Conservation (phyloP, 768 basidiomycete species). For the Amanita molliuscula region DNA sequence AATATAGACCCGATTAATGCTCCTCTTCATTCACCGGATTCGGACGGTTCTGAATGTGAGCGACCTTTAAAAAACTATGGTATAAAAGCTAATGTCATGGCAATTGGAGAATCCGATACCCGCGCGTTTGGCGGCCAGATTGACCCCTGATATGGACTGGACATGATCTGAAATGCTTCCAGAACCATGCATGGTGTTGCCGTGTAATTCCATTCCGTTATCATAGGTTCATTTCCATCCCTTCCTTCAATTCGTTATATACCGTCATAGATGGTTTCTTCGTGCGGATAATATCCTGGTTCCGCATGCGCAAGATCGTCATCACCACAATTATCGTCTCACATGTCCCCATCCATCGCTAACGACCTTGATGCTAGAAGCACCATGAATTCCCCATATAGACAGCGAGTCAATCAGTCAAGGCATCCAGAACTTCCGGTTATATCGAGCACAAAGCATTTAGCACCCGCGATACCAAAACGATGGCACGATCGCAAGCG, state of each 20-base stretch:
- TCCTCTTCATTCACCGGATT: conserved; percentile 31
- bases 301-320: not conserved
- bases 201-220: conserved; percentile 20
- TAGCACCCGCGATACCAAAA: not conserved
- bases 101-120: conserved; percentile 24
- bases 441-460: not conserved
- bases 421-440: not conserved
- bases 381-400: conserved; percentile 2
- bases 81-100: conserved; percentile 13
- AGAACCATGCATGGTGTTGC: conserved; percentile 31
- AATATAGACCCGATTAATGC: conserved; percentile 40
- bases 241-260: conserved; percentile 2
- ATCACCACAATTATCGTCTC: not conserved
- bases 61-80: conserved; percentile 27
- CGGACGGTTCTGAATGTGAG: conserved; percentile 32
- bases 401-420: not conserved
- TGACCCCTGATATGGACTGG: conserved; percentile 31
- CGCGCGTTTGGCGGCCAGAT: conserved; percentile 31
- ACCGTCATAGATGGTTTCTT: not conserved
- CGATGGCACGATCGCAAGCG: not conserved
- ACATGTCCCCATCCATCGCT: not conserved
- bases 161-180: conserved; percentile 38
- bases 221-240: conserved; percentile 13
- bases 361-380: not conserved
- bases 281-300: not conserved